Conservation (phyloP, 352 stramenopile genomes). For the Phytophthora pinifolia region DNA sequence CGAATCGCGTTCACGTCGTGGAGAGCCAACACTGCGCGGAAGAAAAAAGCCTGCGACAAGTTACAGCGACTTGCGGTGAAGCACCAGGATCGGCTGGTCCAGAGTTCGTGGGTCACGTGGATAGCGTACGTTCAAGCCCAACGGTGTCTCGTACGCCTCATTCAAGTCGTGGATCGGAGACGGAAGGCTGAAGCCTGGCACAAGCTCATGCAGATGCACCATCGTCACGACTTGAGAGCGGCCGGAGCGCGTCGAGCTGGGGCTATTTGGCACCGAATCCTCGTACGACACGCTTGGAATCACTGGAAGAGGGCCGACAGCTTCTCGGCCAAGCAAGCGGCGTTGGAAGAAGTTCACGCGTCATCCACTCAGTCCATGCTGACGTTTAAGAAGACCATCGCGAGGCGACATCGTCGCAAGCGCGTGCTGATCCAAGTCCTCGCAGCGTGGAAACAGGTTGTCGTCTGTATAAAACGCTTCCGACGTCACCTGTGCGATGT, state of each 20-base stretch:
- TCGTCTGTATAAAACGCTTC: slow-evolving; percentile 1
- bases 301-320: slow-evolving; percentile 21
- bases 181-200: slow-evolving; percentile 18
- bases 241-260: slow-evolving; percentile 9
- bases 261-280: slow-evolving; percentile 20
- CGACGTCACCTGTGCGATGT: slow-evolving; percentile 1
- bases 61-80: slow-evolving; percentile 12
- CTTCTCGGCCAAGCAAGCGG: neutral
- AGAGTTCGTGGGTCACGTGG: slow-evolving; percentile 11
- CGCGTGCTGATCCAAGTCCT: neutral
- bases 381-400: slow-evolving; percentile 15
- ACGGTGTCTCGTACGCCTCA: slow-evolving; percentile 2
- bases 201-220: slow-evolving; percentile 14
- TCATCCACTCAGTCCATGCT: slow-evolving; percentile 11
- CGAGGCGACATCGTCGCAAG: slow-evolving; percentile 13
- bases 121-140: neutral
- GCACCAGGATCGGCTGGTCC: slow-evolving; percentile 3
- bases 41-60: slow-evolving; percentile 5
- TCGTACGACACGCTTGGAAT: slow-evolving; percentile 19
- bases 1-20: slow-evolving; percentile 15
- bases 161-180: neutral
- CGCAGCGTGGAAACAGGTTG: slow-evolving; percentile 10
- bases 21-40: slow-evolving; percentile 12
- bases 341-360: slow-evolving; percentile 3
- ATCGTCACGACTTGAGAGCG: slow-evolving; percentile 1